Base-by-base conservation (phyloP, 2,329 filamentous ascomycete species). In the Botrytis aclada region DNA sequence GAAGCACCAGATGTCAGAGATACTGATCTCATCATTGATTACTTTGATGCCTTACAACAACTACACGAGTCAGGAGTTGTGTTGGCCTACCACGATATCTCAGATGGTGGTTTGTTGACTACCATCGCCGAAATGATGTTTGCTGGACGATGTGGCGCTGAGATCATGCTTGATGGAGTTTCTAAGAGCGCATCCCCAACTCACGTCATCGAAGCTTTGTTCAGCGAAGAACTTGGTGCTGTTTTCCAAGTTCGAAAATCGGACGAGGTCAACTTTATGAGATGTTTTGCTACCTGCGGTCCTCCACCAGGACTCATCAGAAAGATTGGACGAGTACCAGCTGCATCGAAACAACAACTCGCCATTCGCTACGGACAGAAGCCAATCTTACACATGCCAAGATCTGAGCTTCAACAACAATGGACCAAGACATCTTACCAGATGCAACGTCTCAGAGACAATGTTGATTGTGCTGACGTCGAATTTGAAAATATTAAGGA, bases 61-160 rank as follows among this genome's bases (percentile, higher is more conserved):
- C 83, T 91, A 66, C 89, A 91, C 79, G 88, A 93, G 76, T 84
- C 88, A 41, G 88, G 88, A 37, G 87, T 93, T 74, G 95, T 98
- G 18, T 88, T 98, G 34, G 95, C 95, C 5, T 98, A 98, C 81
- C 96, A 98, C 81, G 96, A 98, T 82, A 88, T 93, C 64, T 98
- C 94, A 0, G 95, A 98, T 81, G 96, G 95, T 82, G 96, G 96
- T 79, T 85, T 98, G 16, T 89, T 98, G 80, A 96, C 95, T 1
- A 95, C 95, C 9, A 84, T 98, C 47, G 93, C 91, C 4, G 96
- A 99, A 83, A 98, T 98, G 96, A 97, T 97, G 89, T 98, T 98
- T 81, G 95, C 96, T 45, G 96, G 96, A 41, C 92, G 95, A 72
- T 97, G 93, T 79, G 96, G 95, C 74, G 88, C 94, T 43, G 93